phyloP scores from a whole-genome alignment of 805 yeast genomes.

The Nakazawaea laoshanensis region DNA sequence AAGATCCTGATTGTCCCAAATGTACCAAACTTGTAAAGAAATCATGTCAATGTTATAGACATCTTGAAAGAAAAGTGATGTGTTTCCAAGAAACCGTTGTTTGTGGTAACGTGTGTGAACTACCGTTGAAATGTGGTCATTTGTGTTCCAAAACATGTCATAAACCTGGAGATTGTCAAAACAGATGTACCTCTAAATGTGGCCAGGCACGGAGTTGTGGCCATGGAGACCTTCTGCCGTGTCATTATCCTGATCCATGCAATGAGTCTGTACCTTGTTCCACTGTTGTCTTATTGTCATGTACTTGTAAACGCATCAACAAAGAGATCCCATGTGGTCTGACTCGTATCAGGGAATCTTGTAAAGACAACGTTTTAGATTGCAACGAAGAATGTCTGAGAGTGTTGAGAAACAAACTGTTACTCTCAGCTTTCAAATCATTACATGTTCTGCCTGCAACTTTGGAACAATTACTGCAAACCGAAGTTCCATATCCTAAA shows the following conservation, averaged over 20 bases:
- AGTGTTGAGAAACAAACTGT: constrained; percentile 47
- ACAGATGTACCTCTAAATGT: constrained; percentile 54
- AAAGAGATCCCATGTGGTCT: constrained; percentile 51
- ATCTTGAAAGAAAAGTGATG: constrained; percentile 39
- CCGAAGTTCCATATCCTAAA: constrained; percentile 34
- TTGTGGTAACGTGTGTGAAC: constrained; percentile 61
- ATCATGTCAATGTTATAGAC: constrained; percentile 54
- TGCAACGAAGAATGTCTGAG: constrained; percentile 70
- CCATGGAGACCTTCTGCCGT: constrained; percentile 53
- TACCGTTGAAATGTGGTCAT: constrained; percentile 41
- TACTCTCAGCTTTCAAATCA: constrained; percentile 43
- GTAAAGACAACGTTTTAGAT: constrained; percentile 30
- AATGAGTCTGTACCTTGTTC: constrained; percentile 44
- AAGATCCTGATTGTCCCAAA: constrained; percentile 61
- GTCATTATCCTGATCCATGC: constrained; percentile 56
- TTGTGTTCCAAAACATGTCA: constrained; percentile 50
- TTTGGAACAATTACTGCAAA: constrained; percentile 15
- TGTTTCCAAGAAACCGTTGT: constrained; percentile 65
- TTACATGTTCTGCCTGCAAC: constrained; percentile 6
- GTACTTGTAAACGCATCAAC: constrained; percentile 57
- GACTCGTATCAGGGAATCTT: constrained; percentile 23
- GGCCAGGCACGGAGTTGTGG: constrained; percentile 51
- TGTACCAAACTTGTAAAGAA: constrained; percentile 59
- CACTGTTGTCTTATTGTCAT: constrained; percentile 39
- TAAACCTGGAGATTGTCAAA: constrained; percentile 47